Conservation (phyloP, 495 filamentous ascomycete genomes). For the Tricharina praecox region DNA sequence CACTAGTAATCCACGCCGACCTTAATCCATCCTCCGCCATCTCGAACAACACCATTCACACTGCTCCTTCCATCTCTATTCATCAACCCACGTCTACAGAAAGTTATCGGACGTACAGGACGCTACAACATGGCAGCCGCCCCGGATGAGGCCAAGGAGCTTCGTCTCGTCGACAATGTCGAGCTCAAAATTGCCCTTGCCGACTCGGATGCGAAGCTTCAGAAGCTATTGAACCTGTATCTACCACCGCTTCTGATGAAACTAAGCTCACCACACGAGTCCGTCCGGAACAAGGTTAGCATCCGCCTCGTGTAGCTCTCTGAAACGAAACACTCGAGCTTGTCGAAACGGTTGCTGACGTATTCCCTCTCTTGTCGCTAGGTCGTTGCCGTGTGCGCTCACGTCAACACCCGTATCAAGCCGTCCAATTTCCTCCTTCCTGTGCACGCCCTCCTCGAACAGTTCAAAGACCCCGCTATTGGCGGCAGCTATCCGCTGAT, state of each 20-base stretch:
- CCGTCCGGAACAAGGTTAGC: slow-evolving; percentile 69
- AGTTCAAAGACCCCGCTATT: slow-evolving; percentile 63
- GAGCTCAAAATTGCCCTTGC: slow-evolving; percentile 78
- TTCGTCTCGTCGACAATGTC: slow-evolving; percentile 74
- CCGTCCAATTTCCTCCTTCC: slow-evolving; percentile 37
- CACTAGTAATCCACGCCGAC: too few relatives aligned
- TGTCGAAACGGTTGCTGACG: too few relatives aligned
- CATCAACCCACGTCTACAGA: too few relatives aligned
- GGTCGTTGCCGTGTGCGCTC: slow-evolving; percentile 59
- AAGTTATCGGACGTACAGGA: too few relatives aligned
- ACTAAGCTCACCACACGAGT: slow-evolving; percentile 56
- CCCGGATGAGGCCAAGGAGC: slow-evolving; percentile 37
- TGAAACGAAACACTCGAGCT: too few relatives aligned
- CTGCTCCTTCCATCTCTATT: too few relatives aligned
- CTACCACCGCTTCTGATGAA: slow-evolving; percentile 72
- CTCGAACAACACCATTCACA: too few relatives aligned
- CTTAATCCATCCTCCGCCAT: too few relatives aligned
- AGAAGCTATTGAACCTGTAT: slow-evolving; percentile 57
- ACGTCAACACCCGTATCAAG: slow-evolving; percentile 59
- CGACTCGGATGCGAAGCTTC: slow-evolving; percentile 65
- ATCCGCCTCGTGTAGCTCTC: too few relatives aligned
- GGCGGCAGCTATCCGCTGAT: slow-evolving; percentile 43
- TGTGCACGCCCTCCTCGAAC: slow-evolving; percentile 63
- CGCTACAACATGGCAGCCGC: too few relatives aligned
- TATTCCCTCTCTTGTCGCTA: too few relatives aligned